These are phyloP conservation scores for Globisporangium recalcitrans DNA, from an alignment of 352 stramenopile species.

Conservation along the genomic window DNA sequence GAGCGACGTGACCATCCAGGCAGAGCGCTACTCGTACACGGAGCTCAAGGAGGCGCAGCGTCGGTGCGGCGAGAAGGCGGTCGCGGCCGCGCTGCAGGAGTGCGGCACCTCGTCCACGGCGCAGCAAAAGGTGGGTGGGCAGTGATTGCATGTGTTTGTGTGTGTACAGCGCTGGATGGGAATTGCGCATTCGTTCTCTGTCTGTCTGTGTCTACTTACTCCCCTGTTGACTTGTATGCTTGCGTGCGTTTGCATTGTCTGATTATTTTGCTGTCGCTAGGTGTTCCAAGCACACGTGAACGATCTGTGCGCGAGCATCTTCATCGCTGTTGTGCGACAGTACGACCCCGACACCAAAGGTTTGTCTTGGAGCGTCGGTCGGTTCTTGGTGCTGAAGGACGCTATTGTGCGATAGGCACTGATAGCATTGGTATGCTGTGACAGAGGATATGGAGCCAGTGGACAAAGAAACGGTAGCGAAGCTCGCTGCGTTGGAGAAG, in stretches of 20 bases:
- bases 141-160: background rate
- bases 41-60: constrained; percentile 77
- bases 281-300: constrained; percentile 74
- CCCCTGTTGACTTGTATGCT: background rate
- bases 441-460: constrained; percentile 60
- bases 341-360: constrained; percentile 66
- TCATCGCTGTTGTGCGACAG: constrained; percentile 55
- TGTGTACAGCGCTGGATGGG: background rate
- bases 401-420: background rate
- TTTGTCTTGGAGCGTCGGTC: constrained; percentile 5
- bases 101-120: constrained; percentile 44
- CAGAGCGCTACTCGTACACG: constrained; percentile 58
- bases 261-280: constrained; percentile 8
- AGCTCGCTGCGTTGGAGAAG: constrained; percentile 43
- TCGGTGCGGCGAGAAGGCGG: constrained; percentile 54
- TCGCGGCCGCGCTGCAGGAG: constrained; percentile 38
- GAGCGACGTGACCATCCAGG: constrained; percentile 14
- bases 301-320: constrained; percentile 69
- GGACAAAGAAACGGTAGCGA: constrained; percentile 36
- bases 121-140: constrained; percentile 37
- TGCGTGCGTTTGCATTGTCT: background rate
- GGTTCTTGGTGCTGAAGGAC: background rate
- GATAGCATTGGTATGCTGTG: background rate
- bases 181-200: no score
- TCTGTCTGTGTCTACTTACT: background rate